These are phyloP conservation scores for Fusarium bactridioides DNA, from an alignment of 2,329 filamentous ascomycete genomes.

Conservation along the genomic window DNA sequence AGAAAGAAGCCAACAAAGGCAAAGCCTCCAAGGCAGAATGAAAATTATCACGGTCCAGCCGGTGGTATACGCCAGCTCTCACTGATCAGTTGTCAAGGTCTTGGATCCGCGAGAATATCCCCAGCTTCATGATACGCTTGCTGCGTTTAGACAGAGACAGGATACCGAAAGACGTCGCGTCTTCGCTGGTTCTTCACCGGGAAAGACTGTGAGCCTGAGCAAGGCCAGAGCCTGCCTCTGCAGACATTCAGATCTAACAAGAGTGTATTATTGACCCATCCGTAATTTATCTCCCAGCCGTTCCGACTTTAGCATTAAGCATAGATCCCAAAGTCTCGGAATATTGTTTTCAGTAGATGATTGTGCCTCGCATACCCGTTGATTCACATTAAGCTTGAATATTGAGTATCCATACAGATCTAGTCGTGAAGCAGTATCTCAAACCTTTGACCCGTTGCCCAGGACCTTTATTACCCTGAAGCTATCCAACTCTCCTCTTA, in stretches of 20 bases:
- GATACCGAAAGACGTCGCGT: not conserved
- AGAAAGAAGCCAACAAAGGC: not conserved
- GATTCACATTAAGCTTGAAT: not conserved
- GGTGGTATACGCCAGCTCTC: not conserved
- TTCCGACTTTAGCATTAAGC: not conserved
- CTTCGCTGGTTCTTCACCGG: not conserved
- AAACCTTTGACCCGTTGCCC: not conserved
- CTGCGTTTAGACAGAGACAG: too few relatives aligned
- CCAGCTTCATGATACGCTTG: not conserved
- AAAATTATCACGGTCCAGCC: not conserved
- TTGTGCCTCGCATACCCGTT: not conserved
- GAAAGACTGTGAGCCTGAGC: rapidly evolving
- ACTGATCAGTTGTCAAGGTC: rapidly evolving
- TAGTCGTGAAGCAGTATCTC: not conserved
- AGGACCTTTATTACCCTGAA: not conserved
- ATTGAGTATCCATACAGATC: not conserved
- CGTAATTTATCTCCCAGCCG: rapidly evolving
- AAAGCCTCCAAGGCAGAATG: not conserved
- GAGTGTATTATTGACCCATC: too few relatives aligned
- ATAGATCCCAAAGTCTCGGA: not conserved
- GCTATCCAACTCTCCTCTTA: not conserved
- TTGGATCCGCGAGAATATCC: not conserved
- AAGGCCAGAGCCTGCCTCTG: rapidly evolving
- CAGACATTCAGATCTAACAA: not conserved
- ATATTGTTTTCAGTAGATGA: not conserved